Evolutionary conservation across 306 rosid species (phyloP), one percentile per base, ranked within the genome.

Genomic region (Phaseolus lunatus): DNA sequence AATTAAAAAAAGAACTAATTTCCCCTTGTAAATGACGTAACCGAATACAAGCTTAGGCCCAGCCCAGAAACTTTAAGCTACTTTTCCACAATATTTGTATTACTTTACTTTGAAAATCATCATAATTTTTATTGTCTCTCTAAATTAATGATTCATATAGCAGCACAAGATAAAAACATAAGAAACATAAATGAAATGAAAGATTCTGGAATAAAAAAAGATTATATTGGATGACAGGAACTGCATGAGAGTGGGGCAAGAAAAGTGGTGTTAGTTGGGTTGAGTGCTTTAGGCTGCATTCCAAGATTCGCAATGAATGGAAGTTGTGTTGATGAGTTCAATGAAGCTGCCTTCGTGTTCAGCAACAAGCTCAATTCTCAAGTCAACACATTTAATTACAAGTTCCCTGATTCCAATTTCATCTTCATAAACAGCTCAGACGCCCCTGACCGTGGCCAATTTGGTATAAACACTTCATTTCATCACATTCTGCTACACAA

Each of bases 251-350:
- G 7, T 37, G 89, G 91, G 29, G 94, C 88, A 45, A 86, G 90
- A 70, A 88, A 85, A 74, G 45, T 49, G 8, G 85, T 68, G 1
- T 0, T 86, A 48, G 23, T 48, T 52, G 92, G 92, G 57, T 0
- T 82, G 31, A 90, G 91, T 9, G 59, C 0, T 0, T 7, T 91
- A 9, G 97, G 97, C 0, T 88, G 87, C 70, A 58, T 33, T 70
- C 95, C 92, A 5, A n/a, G n/a, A n/a, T n/a, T n/a, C n/a, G 81
- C 74, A 1, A 47, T 22, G 16, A 47, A 52, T 37, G 86, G 78
- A 4, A 3, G 58, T 1, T 90, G 93, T 22, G 80, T 26, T 1
- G 74, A 65, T 4, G 11, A 67, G 0, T 11, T 72, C 12, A 87
- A 90, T 80, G 13, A 0, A 2, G 91, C 71, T 2, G 63, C 64